These are phyloP conservation scores for Apocynum venetum DNA, from an alignment of 257 asterid genomes.

Conservation along the genomic window DNA sequence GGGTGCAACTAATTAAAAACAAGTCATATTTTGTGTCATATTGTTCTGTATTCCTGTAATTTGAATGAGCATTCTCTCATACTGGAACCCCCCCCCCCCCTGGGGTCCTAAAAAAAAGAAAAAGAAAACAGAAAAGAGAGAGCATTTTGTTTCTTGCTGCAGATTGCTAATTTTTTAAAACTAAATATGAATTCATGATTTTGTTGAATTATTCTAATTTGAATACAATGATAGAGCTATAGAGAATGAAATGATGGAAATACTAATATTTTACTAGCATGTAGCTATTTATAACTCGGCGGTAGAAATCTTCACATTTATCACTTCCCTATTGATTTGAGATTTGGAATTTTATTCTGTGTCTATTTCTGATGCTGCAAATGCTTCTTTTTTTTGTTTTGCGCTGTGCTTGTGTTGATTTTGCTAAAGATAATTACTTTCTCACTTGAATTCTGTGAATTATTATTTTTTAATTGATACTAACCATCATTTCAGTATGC, in stretches of 20 bases:
- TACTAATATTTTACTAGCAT: not conserved
- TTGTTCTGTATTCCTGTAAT: not conserved
- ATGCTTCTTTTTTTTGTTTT: not conserved
- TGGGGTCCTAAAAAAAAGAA: too few species aligned
- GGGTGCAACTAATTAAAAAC: not conserved
- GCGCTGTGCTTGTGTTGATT: not conserved
- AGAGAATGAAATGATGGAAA: not conserved
- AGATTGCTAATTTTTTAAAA: not conserved
- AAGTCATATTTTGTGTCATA: not conserved
- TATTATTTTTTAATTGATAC: not conserved
- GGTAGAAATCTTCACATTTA: not conserved
- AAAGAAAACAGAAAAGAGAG: too few species aligned
- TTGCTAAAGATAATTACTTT: not conserved
- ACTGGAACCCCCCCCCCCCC: too few species aligned
- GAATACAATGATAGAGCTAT: not conserved
- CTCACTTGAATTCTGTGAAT: not conserved
- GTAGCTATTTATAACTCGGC: too few species aligned
- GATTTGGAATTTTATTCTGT: not conserved
- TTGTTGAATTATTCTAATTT: not conserved
- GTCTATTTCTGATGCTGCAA: not conserved
- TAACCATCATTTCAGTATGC: constrained; percentile 23
- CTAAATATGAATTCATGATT: not conserved
- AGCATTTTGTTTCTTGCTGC: not conserved
- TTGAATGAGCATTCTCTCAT: not conserved
- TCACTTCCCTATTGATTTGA: not conserved